Evolutionary conservation across 306 rosid genomes (phyloP).

Genomic region (Castanea sativa): DNA sequence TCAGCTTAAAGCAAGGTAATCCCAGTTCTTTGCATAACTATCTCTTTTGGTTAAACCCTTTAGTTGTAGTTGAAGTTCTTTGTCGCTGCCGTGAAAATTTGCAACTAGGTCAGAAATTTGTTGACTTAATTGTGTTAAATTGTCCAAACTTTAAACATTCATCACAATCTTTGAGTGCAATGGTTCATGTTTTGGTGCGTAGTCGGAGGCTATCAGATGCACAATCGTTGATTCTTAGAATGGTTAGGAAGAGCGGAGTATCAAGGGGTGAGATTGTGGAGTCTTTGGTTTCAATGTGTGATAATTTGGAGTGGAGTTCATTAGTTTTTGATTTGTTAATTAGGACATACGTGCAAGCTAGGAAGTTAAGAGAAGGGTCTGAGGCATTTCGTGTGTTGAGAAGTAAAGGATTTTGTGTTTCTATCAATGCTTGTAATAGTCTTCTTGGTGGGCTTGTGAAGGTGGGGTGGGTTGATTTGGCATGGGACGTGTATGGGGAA

Average conservation of each 20-base stretch:
- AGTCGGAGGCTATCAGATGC: slow-evolving; percentile 63
- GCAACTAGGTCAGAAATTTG: slow-evolving; percentile 33
- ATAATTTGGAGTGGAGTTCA: slow-evolving; percentile 9
- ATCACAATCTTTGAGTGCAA: slow-evolving; percentile 46
- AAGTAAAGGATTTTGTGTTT: slow-evolving; percentile 44
- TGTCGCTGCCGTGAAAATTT: slow-evolving; percentile 41
- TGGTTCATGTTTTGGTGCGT: slow-evolving; percentile 57
- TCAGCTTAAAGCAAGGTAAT: slow-evolving; percentile 52
- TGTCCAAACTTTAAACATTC: slow-evolving; percentile 56
- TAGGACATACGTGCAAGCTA: slow-evolving; percentile 84
- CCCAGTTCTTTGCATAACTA: slow-evolving; percentile 27
- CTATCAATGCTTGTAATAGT: slow-evolving; percentile 73
- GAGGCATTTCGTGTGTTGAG: slow-evolving; percentile 60
- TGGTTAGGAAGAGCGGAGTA: slow-evolving; percentile 69
- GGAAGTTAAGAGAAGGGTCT: slow-evolving; percentile 75
- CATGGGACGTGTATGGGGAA: slow-evolving; percentile 62
- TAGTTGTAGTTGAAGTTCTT: slow-evolving; percentile 48
- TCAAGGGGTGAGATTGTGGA: slow-evolving; percentile 59
- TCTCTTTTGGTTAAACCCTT: slow-evolving; percentile 43
- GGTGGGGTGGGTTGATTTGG: slow-evolving; percentile 82
- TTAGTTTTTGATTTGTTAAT: slow-evolving; percentile 65
- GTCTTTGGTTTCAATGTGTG: slow-evolving; percentile 38
- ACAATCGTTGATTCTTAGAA: slow-evolving; percentile 63
- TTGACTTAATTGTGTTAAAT: slow-evolving; percentile 26
- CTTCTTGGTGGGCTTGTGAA: slow-evolving; percentile 80